phyloP scores from a whole-genome alignment of 768 basidiomycete species.

The Gloeostereum incarnatum region DNA sequence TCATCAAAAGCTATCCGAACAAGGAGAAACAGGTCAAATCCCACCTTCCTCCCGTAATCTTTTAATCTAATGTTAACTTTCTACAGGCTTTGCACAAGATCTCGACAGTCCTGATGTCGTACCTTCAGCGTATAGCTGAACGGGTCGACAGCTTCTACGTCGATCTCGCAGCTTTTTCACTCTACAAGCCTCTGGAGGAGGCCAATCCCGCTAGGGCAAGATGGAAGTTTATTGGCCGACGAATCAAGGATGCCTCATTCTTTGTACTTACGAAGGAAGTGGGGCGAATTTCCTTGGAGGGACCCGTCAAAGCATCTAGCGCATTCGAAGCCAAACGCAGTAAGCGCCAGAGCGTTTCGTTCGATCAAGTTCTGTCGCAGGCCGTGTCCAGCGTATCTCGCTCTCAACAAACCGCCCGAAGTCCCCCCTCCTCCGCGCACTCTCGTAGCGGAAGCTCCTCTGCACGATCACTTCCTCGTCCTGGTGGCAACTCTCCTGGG shows the following conservation, averaged over 20 bases:
- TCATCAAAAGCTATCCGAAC: background rate
- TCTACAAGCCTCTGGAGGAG: background rate
- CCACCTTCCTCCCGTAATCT: too few relatives aligned
- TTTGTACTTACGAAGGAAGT: background rate
- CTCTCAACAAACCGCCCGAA: conserved; percentile 1
- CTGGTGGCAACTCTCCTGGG: too few relatives aligned
- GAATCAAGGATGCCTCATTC: conserved; percentile 1
- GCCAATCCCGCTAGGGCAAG: conserved; percentile 3
- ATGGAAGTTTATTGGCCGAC: background rate
- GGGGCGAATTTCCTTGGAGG: background rate
- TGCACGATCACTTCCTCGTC: background rate
- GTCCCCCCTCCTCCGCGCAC: conserved; percentile 2
- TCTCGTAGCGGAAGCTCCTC: conserved; percentile 3
- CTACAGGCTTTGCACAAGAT: conserved; percentile 2
- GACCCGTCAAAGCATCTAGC: background rate
- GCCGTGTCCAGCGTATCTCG: conserved; percentile 1
- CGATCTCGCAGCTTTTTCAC: conserved; percentile 1
- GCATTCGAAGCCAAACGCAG: background rate
- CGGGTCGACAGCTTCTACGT: conserved; percentile 1
- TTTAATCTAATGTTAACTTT: background rate
- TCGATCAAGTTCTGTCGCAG: background rate
- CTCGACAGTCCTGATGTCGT: conserved; percentile 1
- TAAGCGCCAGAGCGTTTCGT: conserved; percentile 2
- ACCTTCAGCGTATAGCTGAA: conserved; percentile 1
- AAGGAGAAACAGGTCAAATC: conserved; percentile 1